Evolutionary conservation across 139 green algal genomes (phyloP), one percentile per base, ranked within the genome.

Genomic region (Micromonas commoda): DNA sequence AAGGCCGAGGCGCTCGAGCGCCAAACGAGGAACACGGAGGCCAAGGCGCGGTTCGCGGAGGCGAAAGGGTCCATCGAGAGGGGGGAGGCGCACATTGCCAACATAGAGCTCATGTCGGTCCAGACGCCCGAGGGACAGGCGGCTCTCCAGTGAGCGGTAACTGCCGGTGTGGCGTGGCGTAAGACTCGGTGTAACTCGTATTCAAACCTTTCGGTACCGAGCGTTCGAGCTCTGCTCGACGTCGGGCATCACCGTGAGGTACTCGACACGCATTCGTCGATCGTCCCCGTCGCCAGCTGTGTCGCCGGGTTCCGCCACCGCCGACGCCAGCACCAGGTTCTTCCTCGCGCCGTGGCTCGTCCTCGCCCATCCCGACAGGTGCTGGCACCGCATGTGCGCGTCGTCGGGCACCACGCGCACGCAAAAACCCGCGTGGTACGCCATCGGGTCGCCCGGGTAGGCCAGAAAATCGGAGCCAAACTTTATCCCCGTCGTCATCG

Each of bases 391-490:
- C 45, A 57, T 57, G 9, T 16, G 45, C 45, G 9, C 45, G 45
- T 57, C 45, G 45, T 16, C 45, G 2, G 23, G 13, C 28, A 77
- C 21, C 4, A 85, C 66, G 37, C 78, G 37, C 63, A 85, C 39
- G 28, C 60, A 51, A 20, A 73, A 83, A 57, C 32, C 26, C 60
- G 81, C 73, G 35, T 85, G 81, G 61, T 73, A 83, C 29, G 37
- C 21, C 51, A 64, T 38, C 16, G 81, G 81, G 66, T 85, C 81
- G 2, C 77, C 81, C 24, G 53, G 78, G 64, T 85, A 85, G 32
- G 69, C 77, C 23, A 85, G 68, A 29, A 67, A 85, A 51, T 85
- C 78, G 2, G 77, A 54, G 1, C 81, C 81, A 54, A 85, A 85
- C 38, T 83, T 79, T n/a, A 64, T 13, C n/a, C 77, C 81, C 28